Conservation (phyloP, 192 early-diverging fungal genomes). For the Linnemannia hyalina region DNA sequence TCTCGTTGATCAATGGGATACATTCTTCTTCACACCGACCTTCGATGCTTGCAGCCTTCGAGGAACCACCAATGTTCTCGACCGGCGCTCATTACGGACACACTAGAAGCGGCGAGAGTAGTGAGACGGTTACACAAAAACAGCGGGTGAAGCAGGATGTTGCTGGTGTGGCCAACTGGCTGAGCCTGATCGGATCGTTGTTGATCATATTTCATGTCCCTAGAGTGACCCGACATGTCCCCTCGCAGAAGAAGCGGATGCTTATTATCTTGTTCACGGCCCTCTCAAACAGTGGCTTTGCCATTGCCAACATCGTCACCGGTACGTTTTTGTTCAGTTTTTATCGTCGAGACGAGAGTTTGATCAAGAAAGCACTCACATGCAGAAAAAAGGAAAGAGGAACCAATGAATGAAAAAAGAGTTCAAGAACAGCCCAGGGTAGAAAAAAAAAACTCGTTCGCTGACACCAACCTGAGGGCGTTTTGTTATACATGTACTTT, state of each 20-base stretch:
- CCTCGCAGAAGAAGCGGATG: conserved; percentile 41
- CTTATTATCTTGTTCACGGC: conserved; percentile 45
- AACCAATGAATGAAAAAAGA: neutral
- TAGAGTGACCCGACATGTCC: conserved; percentile 17
- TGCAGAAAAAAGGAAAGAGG: neutral
- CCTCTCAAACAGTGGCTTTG: conserved; percentile 44
- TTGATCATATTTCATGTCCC: conserved; percentile 34
- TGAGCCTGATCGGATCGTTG: conserved; percentile 40
- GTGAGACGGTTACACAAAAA: neutral
- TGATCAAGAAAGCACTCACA: neutral
- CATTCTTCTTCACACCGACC: neutral
- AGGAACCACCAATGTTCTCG: neutral
- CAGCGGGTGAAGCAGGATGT: neutral
- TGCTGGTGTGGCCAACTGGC: conserved; percentile 22
- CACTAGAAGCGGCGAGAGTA: too few species aligned
- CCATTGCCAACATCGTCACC: conserved; percentile 28
- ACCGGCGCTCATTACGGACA: neutral
- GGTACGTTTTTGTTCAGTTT: conserved; percentile 5
- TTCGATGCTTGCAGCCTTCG: neutral
- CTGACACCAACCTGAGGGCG: neutral
- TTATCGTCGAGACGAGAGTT: neutral
- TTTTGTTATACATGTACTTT: neutral
- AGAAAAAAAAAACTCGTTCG: neutral
- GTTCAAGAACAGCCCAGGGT: too few species aligned
- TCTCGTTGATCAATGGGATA: neutral